Evolutionary conservation across 2,329 filamentous ascomycete genomes (phyloP), one percentile per base, ranked within the genome.

Genomic region (Fusarium concolor): DNA sequence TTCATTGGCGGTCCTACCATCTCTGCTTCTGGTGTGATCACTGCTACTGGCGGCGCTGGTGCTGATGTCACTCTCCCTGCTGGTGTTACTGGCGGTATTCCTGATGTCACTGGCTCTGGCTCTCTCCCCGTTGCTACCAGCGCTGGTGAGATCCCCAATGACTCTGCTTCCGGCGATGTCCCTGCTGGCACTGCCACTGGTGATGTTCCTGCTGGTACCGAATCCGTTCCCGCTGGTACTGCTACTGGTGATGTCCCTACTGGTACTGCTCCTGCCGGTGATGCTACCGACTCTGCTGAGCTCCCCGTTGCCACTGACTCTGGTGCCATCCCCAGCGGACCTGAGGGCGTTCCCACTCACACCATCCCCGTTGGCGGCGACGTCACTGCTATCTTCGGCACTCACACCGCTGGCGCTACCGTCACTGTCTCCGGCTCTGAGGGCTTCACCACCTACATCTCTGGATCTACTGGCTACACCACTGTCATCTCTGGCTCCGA

Each of bases 381-480:
- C 20, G 61, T 59, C 33, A 66, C 62, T 49, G 62, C 31, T n/a
- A 65, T 61, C 55, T 65, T 65, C 35, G 56, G 61, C 7, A 64
- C 62, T 28, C 43, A 59, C 15, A 49, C 57, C 8, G 31, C 52
- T 10, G 52, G 52, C 37, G 54, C 38, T 15, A 54, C 47, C 2
- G 55, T 54, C 22, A 54, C 49, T 22, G 47, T 57, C 15, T 43
- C 55, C 11, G 55, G 49, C 10, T 55, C 52, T 14, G 33, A 55
- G 43, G 52, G 52, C 26, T 51, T 55, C 52, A 55, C 52, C 5
- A 55, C 52, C 6, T 55, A 55, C 18, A 28, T 42, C 18, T 41
- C 59, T 50, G 57, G 58, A 10, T 61, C 58, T 53, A 29, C 49
- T 29, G 58, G 58, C 3, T 61, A 53, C 58, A 61, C 58, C 6